phyloP scores from a whole-genome alignment of 2,329 filamentous ascomycete genomes.

The Ascochyta clinopodiicola region DNA sequence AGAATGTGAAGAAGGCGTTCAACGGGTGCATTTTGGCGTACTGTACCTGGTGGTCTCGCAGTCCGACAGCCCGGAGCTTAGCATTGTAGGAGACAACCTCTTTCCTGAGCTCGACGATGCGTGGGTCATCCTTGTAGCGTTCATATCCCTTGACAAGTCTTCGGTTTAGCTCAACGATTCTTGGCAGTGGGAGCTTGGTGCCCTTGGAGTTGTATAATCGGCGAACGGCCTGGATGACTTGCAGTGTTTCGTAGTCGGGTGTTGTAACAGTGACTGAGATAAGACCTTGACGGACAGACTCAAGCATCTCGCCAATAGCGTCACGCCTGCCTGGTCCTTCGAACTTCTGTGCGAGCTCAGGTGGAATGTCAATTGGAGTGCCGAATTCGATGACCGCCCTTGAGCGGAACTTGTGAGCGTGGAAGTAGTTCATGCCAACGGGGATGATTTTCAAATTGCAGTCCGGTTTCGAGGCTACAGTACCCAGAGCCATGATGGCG shows the following conservation, averaged over 20 bases:
- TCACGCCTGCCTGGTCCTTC: constrained; percentile 74
- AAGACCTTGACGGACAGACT: constrained; percentile 84
- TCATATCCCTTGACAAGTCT: constrained; percentile 90
- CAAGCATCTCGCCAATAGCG: constrained; percentile 83
- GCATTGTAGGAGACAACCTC: constrained; percentile 86
- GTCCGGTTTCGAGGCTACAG: constrained; percentile 81
- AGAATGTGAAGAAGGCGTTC: constrained; percentile 75
- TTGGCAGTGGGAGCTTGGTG: constrained; percentile 89
- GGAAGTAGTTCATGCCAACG: constrained; percentile 99
- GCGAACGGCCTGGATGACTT: constrained; percentile 89
- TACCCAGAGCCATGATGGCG: constrained; percentile 95
- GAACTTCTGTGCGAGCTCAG: constrained; percentile 84
- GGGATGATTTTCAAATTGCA: constrained; percentile 94
- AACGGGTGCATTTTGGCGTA: constrained; percentile 84
- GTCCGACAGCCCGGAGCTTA: constrained; percentile 81
- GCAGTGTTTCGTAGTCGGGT: constrained; percentile 90
- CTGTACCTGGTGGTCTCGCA: constrained; percentile 93
- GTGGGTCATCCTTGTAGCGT: constrained; percentile 87
- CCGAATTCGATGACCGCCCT: constrained; percentile 96
- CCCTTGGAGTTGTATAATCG: constrained; percentile 93
- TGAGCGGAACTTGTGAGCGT: constrained; percentile 97
- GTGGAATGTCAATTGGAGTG: constrained; percentile 82
- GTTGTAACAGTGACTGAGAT: constrained; percentile 89
- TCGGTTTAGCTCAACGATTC: constrained; percentile 92
- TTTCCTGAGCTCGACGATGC: constrained; percentile 76